A percentile compares a stretch with the other conserved stretches of the same genome.
These are phyloP conservation scores for Geosmithia morbida DNA, from an alignment of 2,329 filamentous ascomycete genomes.

Conservation along the genomic window DNA sequence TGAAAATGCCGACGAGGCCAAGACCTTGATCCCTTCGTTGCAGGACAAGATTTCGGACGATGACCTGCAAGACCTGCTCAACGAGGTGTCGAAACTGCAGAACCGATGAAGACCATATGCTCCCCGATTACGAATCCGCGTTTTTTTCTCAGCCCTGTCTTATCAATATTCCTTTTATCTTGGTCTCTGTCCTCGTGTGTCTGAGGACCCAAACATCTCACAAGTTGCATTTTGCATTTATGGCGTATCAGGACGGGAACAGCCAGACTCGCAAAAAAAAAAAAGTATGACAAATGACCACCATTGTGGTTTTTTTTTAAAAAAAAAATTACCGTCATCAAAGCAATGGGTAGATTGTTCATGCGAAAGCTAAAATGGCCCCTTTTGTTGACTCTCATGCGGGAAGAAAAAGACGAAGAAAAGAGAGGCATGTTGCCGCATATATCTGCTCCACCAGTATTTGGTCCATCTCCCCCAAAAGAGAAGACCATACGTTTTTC, in stretches of 20 bases:
- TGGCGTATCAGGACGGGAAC: neutral
- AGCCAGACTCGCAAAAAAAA: neutral
- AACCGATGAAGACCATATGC: neutral
- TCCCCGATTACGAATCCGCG: neutral
- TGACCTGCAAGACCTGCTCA: slow-evolving; percentile 72
- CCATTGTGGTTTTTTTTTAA: neutral
- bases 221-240: neutral
- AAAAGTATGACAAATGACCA: neutral
- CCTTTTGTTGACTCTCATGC: neutral
- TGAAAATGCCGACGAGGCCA: slow-evolving; percentile 86
- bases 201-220: neutral
- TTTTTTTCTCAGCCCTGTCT: neutral
- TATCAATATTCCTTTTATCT: neutral
- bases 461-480: neutral
- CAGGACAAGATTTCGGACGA: slow-evolving; percentile 83
- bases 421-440: neutral
- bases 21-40: slow-evolving; percentile 83
- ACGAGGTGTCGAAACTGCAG: slow-evolving; percentile 77
- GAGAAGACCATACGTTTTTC: neutral
- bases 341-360: neutral
- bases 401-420: neutral
- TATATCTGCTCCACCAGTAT: neutral
- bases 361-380: neutral
- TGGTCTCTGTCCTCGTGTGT: neutral
- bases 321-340: no score